Evolutionary conservation across 2,329 filamentous ascomycete genomes (phyloP), one percentile per base, ranked within the genome.

Genomic region (Phyllosticta citriasiana): DNA sequence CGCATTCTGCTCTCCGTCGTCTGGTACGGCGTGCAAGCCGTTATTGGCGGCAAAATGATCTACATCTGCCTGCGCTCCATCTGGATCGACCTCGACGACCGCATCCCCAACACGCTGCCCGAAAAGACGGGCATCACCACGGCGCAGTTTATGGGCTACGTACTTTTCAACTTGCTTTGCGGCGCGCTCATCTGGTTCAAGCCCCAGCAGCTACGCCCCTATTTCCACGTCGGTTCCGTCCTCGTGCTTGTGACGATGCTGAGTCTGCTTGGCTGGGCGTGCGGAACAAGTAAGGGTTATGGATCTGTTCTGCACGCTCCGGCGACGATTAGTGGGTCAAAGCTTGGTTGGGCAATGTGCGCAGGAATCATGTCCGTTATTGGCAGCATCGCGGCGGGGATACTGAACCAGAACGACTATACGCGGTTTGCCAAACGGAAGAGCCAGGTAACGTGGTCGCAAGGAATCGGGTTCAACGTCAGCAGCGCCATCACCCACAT

Each of bases 111-210:
- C 73, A 65, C 70, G 64, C 67, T 75, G 5, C 70, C 68, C 47
- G 72, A 68, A 35, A 67, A 66, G 33, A 65, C 69, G 7, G 66
- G 69, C 59, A 70, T 74, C 63, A 72, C 69, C 3, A 76, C 74
- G 7, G 67, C 67, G 14, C 64, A 75, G 27, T 70, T 77, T 53
- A 66, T 73, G 24, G 71, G 69, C 1, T 75, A 68, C 60, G 65
- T 76, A n/a, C 57, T 77, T 22, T 77, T 73, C 65, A 70, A 70
- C 33, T 57, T 76, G 26, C 65, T 75, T 26, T 69, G 65, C 2
- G 69, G 77, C 9, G 76, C 76, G 1, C 70, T 80, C 22, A 69
- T 80, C 10, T 77, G 73, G 53, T 70, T 79, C 26, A 71, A 71
- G 1, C 79, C 78, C 0, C 59, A 60, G 14, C 70, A 72, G 55